Evolutionary conservation across 805 yeast species (phyloP), one percentile per base, ranked within the genome.

Genomic region (Ascoidea asiatica): DNA sequence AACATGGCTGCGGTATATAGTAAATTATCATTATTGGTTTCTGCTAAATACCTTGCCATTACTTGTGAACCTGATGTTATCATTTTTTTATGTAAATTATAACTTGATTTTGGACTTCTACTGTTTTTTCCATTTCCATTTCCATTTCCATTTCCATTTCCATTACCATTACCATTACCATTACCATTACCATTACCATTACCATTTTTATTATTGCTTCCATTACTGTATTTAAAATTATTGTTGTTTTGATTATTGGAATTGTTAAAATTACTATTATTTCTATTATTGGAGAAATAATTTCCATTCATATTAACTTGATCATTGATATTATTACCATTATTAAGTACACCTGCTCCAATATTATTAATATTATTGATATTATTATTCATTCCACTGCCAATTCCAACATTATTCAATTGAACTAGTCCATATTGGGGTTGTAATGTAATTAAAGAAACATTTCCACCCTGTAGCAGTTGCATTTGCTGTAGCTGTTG

Each of bases 1-100:
- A 23, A 23, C 6, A 23, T 11, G 11, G 33, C 11, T 7, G 33
- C 33, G 11, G 33, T 11, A 23, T 76, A 78, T 47, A 75, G 57
- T 54, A 73, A 59, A 40, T 70, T 69, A 8, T 81, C 80, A 48
- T 77, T 81, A 52, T 79, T 84, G 5, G 80, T 65, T 56, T 77
- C 82, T n/a, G 85, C 83, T 52, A 81, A 64, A 55, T 81, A 81
- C 55, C 81, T 87, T 0, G 86, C 81, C 86, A 81, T 79, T 11
- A 81, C 85, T 52, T 78, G 82, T 0, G 84, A 77, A 2, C 88
- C 87, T 5, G 80, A 68, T 8, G 66, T 60, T 5, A 35, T 44
- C 47, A 19, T 37, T 23, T 23, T 23, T 6, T 6, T 11, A 23
- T 23, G 6, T 6, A 11, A 7, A 11, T 23, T 11, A 23, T 23